phyloP scores from a whole-genome alignment of 2,329 filamentous ascomycete genomes.

The Xylaria sp. region DNA sequence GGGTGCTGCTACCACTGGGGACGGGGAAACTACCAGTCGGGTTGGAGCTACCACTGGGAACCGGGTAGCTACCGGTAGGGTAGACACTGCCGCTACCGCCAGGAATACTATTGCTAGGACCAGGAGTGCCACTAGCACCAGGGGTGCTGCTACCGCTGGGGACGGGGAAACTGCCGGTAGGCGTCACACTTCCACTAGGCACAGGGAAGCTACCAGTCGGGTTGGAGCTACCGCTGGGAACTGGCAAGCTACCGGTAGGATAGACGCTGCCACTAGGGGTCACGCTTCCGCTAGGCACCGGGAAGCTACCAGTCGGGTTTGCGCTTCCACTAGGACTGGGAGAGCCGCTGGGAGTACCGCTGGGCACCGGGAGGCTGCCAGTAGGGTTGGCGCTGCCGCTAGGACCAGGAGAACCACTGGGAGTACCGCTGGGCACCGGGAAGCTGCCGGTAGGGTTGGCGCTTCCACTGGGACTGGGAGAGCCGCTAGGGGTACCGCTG shows the following conservation, averaged over 20 bases:
- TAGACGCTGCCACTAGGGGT: too few species aligned
- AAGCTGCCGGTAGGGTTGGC: not conserved
- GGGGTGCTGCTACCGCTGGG: conserved; percentile 3
- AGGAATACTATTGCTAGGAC: not conserved
- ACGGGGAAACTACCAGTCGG: not conserved
- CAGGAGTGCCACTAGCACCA: not conserved
- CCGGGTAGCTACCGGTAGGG: conserved; percentile 6
- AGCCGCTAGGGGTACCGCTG: not conserved
- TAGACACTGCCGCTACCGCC: not conserved
- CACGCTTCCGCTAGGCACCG: too few species aligned
- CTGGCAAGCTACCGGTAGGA: too few species aligned
- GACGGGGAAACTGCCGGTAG: not conserved
- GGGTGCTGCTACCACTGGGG: not conserved
- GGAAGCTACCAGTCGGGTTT: too few species aligned
- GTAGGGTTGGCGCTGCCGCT: too few species aligned
- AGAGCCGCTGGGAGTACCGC: not conserved
- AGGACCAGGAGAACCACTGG: not conserved
- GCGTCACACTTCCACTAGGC: not conserved
- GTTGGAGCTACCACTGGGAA: not conserved
- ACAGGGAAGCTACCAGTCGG: not conserved
- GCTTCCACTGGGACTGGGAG: too few species aligned
- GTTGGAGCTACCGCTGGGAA: not conserved
- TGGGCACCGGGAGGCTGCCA: not conserved
- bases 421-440: not conserved
- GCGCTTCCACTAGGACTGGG: not conserved